Conservation (phyloP, 2,329 filamentous ascomycete species). For the Blumeria graminis region DNA sequence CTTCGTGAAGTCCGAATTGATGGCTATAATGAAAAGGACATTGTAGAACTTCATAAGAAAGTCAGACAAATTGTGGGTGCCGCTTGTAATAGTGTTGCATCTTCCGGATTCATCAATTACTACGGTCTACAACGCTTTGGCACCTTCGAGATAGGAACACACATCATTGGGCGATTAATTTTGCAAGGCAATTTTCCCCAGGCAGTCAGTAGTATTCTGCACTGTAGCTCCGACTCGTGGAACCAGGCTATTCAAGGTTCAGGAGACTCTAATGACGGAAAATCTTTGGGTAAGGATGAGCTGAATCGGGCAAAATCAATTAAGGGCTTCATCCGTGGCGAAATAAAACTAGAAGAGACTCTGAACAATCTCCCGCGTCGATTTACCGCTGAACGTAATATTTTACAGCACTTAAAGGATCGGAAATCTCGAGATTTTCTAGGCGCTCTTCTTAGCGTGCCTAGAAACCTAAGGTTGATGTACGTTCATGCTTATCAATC, state of each 20-base stretch:
- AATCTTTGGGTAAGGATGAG: constrained; percentile 45
- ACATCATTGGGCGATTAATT: constrained; percentile 64
- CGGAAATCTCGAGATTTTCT: constrained; percentile 38
- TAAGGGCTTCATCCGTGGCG: constrained; percentile 42
- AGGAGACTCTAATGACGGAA: constrained; percentile 19
- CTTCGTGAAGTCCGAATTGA: constrained; percentile 57
- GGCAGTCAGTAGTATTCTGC: constrained; percentile 52
- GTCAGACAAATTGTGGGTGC: constrained; percentile 26
- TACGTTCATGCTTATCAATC: constrained; percentile 96
- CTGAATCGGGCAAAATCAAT: constrained; percentile 56
- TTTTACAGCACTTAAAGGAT: constrained; percentile 48
- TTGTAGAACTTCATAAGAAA: constrained; percentile 23
- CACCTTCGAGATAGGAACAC: constrained; percentile 64
- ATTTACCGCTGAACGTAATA: constrained; percentile 54
- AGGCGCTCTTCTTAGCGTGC: constrained; percentile 59
- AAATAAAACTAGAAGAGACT: constrained; percentile 28
- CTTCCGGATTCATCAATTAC: constrained; percentile 85
- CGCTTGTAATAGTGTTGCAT: constrained; percentile 40
- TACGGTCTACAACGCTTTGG: constrained; percentile 95
- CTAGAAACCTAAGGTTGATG: constrained; percentile 66
- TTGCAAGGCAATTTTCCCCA: constrained; percentile 59
- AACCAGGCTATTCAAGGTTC: neutral
- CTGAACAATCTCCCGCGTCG: constrained; percentile 49
- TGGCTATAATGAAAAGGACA: constrained; percentile 20
- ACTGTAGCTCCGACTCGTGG: neutral